Conservation (phyloP, 179 eudicot genomes). For the Carnegiea gigantea region DNA sequence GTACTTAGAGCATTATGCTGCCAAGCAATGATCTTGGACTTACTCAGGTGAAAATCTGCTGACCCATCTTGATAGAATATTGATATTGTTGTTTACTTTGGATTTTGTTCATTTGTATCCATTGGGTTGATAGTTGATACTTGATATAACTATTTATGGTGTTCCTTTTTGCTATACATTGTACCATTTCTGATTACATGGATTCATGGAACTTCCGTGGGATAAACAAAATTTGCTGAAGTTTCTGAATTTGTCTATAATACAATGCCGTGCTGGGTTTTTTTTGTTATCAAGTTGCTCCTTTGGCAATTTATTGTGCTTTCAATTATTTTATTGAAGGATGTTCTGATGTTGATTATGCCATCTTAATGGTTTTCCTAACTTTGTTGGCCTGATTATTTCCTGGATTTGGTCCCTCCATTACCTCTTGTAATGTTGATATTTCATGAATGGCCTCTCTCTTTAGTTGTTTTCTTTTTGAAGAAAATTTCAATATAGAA, state of each 20-base stretch:
- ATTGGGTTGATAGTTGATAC: neutral
- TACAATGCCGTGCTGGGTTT: neutral
- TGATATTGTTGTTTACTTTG: neutral
- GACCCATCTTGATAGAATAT: neutral
- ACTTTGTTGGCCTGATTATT: neutral
- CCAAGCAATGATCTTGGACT: constrained; percentile 20
- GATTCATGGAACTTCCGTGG: constrained; percentile 1
- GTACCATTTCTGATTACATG: constrained; percentile 7
- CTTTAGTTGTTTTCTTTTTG: no score
- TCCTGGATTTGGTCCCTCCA: no score
- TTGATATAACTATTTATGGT: neutral
- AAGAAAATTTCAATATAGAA: no score
- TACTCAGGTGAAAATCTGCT: constrained; percentile 20
- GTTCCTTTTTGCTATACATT: neutral
- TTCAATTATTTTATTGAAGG: neutral
- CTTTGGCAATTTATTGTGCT: neutral
- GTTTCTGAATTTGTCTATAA: neutral
- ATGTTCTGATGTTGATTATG: neutral
- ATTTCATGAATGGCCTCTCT: neutral
- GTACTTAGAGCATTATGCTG: constrained; percentile 54
- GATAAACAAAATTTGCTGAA: neutral
- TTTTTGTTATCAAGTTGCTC: neutral
- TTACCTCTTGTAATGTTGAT: neutral
- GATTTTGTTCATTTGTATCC: constrained; percentile 12
- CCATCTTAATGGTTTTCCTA: neutral